Evolutionary conservation across 1,139 yeast species (phyloP).

Genomic region (Zygoascus hellenicus): DNA sequence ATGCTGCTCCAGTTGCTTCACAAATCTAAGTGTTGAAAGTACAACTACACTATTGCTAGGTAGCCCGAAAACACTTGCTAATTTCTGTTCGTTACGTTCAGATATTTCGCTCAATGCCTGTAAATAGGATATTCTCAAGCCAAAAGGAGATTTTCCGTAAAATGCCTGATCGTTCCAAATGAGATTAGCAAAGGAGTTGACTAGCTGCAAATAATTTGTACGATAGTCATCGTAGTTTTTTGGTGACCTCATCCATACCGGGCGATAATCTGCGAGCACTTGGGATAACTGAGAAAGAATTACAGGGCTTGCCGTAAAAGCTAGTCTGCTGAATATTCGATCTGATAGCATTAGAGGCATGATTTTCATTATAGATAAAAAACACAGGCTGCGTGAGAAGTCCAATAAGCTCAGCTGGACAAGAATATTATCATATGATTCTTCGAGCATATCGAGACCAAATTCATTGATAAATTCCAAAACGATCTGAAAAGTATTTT

Average conservation of each 20-base stretch:
- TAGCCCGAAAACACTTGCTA: constrained; percentile 44
- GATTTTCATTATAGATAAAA: constrained; percentile 20
- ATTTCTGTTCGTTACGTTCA: constrained; percentile 12
- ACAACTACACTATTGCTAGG: constrained; percentile 54
- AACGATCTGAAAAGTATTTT: constrained; percentile 14
- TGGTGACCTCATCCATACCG: neutral
- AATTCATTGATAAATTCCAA: constrained; percentile 20
- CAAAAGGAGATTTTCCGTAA: neutral
- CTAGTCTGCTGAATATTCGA: constrained; percentile 23
- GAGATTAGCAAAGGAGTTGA: neutral
- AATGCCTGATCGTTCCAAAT: neutral
- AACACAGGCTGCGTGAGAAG: constrained; percentile 26
- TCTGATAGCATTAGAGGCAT: constrained; percentile 13
- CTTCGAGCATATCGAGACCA: constrained; percentile 18
- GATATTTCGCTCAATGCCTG: constrained; percentile 6
- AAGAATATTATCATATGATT: constrained; percentile 17
- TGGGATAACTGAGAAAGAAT: constrained; percentile 46
- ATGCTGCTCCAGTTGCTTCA: constrained; percentile 47
- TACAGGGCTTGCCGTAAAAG: constrained; percentile 41
- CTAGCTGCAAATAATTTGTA: too few species aligned
- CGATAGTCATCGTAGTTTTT: too few species aligned
- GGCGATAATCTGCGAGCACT: constrained; percentile 39
- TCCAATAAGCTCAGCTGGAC: constrained; percentile 20
- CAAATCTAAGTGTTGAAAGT: constrained; percentile 40
- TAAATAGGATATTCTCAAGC: neutral